phyloP scores from a whole-genome alignment of 1,284 basidiomycete species.

The Malassezia japonica region DNA sequence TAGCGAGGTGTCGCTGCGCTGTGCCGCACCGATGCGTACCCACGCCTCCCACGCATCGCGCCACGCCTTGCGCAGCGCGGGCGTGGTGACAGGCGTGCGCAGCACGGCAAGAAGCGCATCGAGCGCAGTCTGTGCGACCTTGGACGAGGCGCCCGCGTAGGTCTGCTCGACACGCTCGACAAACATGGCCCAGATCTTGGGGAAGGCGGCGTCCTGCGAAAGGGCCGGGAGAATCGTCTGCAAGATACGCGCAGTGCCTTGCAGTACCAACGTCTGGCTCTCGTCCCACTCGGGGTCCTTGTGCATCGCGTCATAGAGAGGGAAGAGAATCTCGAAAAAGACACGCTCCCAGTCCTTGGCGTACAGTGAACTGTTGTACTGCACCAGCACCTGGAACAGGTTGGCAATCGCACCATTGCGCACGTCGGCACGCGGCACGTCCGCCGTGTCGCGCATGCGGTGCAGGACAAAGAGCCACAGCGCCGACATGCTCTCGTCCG shows the following conservation, averaged over 20 bases:
- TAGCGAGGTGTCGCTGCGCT: neutral
- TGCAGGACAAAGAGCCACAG: conserved; percentile 79
- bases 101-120: conserved; percentile 6
- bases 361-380: conserved; percentile 76
- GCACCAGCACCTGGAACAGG: conserved; percentile 80
- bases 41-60: neutral
- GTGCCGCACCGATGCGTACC: neutral
- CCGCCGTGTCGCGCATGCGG: conserved; percentile 71
- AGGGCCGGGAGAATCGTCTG: conserved; percentile 67
- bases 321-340: conserved; percentile 69
- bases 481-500: conserved; percentile 2
- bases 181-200: conserved; percentile 6
- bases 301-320: conserved; percentile 64
- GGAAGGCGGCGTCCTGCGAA: conserved; percentile 47
- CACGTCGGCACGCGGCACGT: conserved; percentile 73
- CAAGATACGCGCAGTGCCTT: conserved; percentile 73
- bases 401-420: conserved; percentile 88
- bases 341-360: conserved; percentile 64
- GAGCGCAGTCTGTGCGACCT: conserved; percentile 8
- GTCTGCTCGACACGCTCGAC: conserved; percentile 4
- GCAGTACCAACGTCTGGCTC: conserved; percentile 72
- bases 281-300: conserved; percentile 43
- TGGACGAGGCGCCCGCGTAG: neutral
- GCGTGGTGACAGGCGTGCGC: too few relatives aligned
- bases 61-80: neutral